A percentile compares a stretch with the other conserved stretches of the same genome.
Evolutionary conservation across 768 basidiomycete genomes (phyloP).

Genomic region (Trametes villosa): DNA sequence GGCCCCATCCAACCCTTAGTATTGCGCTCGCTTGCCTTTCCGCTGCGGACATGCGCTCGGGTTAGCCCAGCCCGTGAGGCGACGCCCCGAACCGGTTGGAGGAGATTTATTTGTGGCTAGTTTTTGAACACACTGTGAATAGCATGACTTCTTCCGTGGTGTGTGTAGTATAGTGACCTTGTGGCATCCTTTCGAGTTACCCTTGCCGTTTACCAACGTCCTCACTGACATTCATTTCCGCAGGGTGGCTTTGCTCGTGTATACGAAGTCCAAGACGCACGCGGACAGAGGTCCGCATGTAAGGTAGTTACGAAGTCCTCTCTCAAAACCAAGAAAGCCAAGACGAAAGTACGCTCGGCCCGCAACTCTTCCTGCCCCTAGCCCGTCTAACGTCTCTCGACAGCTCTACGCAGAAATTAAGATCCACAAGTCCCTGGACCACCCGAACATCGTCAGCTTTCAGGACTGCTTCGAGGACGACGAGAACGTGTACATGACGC

Average conservation of each 20-base stretch:
- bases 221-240: background rate
- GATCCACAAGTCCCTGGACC: constrained; percentile 88
- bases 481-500: constrained; percentile 95
- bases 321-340: constrained; percentile 94
- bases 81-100: no score
- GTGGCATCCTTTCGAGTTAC: no score
- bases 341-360: constrained; percentile 93
- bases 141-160: no score
- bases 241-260: constrained; percentile 95
- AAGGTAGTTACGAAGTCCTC: constrained; percentile 95
- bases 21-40: no score
- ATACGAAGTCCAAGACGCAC: constrained; percentile 84
- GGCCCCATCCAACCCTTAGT: no score
- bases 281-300: constrained; percentile 73
- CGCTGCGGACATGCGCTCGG: no score
- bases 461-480: constrained; percentile 95
- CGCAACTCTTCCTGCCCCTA: no score
- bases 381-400: no score
- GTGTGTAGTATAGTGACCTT: no score
- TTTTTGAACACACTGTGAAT: no score
- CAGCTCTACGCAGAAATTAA: constrained; percentile 99
- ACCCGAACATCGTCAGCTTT: constrained; percentile 93
- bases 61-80: no score
- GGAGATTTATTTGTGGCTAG: no score
- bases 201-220: background rate